Conservation (phyloP, 2,329 filamentous ascomycete species). For the Westerdykella ornata region DNA sequence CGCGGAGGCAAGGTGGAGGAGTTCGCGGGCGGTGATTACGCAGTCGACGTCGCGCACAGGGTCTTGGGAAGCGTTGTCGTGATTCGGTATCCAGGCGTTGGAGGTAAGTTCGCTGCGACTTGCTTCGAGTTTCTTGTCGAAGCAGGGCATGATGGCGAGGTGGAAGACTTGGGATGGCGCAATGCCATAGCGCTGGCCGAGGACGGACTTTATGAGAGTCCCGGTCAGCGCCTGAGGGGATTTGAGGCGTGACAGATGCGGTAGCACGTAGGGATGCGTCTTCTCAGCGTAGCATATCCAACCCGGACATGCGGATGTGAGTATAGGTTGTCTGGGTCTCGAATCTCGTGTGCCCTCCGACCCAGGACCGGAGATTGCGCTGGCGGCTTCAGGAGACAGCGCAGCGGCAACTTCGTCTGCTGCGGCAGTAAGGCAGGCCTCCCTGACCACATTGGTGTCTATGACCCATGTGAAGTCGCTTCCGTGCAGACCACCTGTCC, state of each 20-base stretch:
- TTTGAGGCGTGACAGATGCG: conserved; percentile 84
- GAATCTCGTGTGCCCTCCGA: conserved; percentile 37
- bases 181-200: conserved; percentile 67
- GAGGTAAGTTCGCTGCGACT: conserved; percentile 89
- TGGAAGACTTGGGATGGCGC: conserved; percentile 83
- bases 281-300: conserved; percentile 99
- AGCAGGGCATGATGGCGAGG: conserved; percentile 93
- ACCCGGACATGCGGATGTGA: conserved; percentile 88
- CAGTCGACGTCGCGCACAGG: conserved; percentile 84
- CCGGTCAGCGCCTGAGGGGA: conserved; percentile 90
- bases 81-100: conserved; percentile 54
- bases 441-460: conserved; percentile 78
- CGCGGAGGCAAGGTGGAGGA: conserved; percentile 80
- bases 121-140: conserved; percentile 97
- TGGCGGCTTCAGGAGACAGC: conserved; percentile 22
- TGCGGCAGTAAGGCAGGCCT: conserved; percentile 66
- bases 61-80: conserved; percentile 15
- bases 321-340: conserved; percentile 55
- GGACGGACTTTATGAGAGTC: conserved; percentile 78
- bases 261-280: conserved; percentile 87
- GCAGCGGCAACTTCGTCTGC: conserved; percentile 43
- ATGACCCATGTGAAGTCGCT: conserved; percentile 84
- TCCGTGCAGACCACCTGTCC: conserved; percentile 60
- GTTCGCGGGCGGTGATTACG: conserved; percentile 92
- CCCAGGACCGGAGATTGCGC: conserved; percentile 18